Base-by-base conservation (phyloP, 2,329 filamentous ascomycete species). In the Pyrenophora tritici-repentis region DNA sequence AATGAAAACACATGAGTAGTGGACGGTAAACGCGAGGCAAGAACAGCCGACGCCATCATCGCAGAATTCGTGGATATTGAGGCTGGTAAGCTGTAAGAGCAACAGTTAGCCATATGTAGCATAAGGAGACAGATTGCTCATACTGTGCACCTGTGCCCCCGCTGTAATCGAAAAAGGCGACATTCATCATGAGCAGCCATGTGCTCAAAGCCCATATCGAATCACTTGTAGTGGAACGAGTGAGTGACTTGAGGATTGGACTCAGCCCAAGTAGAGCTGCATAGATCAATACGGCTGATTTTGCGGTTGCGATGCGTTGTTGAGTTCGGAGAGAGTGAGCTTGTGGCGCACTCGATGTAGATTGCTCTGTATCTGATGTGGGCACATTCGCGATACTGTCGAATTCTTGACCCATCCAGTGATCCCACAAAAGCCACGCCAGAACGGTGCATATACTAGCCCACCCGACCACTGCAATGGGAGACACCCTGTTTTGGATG, bases 171-270 rank as follows among this genome's bases (percentile, higher is more conserved):
- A 97, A 97, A 72, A 95, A 97, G 75, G 96, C 95, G 55, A 97
- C 91, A 73, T 99, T 99, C 75, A 97, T 93, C 65, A 89, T 84
- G 56, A 99, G 84, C 37, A 99, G 82, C 86, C 91, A 94, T 67
- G 90, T 92, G 42, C 90, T 94, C 79, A 99, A 89, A 50, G 94
- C 91, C 94, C 94, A 99, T 71, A 99, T 99, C 36, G 89, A 94
- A 79, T 99, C 94, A 48, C 85, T 89, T 6, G 90, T 93, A 4
- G 93, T 97, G 4, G 92, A 97, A 42, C 84, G 84, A 0, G 94
- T 99, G n/a, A 99, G 83, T 1, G 92, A 97, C 73, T 97, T 97
- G 55, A 99, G 85, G 58, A 99, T 97, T 0, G 94, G 94, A 35
- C 90, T 96, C 3, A 99, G 82, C 9, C 93, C 94, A 3, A 97